These are phyloP conservation scores for Cladophialophora chaetospira DNA, from an alignment of 2,329 filamentous ascomycete species.

Conservation along the genomic window DNA sequence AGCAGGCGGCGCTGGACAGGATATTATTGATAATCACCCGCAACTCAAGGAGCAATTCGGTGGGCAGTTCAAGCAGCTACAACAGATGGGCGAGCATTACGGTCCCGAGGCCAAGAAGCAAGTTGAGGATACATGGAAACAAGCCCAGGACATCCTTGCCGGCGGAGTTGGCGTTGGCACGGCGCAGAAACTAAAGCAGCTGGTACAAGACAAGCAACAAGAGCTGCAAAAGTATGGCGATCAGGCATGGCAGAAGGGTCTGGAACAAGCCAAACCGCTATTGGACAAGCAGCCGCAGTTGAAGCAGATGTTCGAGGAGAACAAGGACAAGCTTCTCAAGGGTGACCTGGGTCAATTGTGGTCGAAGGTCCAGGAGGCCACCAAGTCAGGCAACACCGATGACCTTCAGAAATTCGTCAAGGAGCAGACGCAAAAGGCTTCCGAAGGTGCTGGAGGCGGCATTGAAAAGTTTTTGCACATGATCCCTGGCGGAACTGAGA, in stretches of 20 bases:
- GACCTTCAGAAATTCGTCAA: constrained; percentile 64
- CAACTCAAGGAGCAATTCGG: constrained; percentile 72
- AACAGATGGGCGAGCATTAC: constrained; percentile 68
- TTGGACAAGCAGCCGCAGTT: constrained; percentile 76
- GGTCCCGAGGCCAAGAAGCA: constrained; percentile 77
- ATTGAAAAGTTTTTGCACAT: constrained; percentile 66
- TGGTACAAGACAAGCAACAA: constrained; percentile 71
- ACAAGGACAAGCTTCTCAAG: constrained; percentile 66
- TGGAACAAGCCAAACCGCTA: constrained; percentile 70
- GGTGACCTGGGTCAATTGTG: constrained; percentile 68
- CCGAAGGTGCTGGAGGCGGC: constrained; percentile 44
- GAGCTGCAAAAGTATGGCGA: constrained; percentile 69
- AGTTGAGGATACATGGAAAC: constrained; percentile 69
- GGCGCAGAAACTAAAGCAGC: constrained; percentile 56
- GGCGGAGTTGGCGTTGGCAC: constrained; percentile 59
- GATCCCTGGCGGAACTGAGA: constrained; percentile 65
- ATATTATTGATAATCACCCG: constrained; percentile 74
- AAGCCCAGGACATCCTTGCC: constrained; percentile 65
- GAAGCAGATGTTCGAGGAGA: constrained; percentile 72
- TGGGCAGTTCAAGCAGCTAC: constrained; percentile 67
- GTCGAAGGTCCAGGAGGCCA: constrained; percentile 62
- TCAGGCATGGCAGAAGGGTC: constrained; percentile 69
- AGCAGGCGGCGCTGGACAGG: constrained; percentile 62
- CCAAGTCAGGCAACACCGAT: constrained; percentile 62
- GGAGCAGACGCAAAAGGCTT: constrained; percentile 57